Percentiles rank a stretch among this genome's conserved stretches.
These are phyloP conservation scores for Podosphaera xanthii DNA, from an alignment of 2,329 filamentous ascomycete species.

Conservation along the genomic window DNA sequence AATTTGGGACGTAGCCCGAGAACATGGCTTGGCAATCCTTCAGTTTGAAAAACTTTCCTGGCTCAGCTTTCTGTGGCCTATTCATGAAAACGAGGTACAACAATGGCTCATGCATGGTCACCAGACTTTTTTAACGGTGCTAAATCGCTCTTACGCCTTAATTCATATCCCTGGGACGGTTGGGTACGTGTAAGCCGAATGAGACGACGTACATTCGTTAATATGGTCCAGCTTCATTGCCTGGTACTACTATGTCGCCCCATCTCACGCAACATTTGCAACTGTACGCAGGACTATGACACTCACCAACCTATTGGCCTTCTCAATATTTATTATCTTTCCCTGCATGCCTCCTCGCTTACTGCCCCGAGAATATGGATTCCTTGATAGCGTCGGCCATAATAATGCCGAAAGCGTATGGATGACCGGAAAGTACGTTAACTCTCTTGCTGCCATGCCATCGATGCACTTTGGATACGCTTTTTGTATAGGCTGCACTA, in stretches of 20 bases:
- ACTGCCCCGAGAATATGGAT: conserved; percentile 25
- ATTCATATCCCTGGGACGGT: conserved; percentile 38
- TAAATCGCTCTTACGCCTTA: conserved; percentile 35
- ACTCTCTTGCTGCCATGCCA: conserved; percentile 27
- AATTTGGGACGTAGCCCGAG: conserved; percentile 31
- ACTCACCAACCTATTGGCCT: conserved; percentile 29
- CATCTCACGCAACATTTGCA: conserved; percentile 24
- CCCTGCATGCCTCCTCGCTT: conserved; percentile 29
- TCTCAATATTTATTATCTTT: conserved; percentile 27
- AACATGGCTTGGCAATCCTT: conserved; percentile 30
- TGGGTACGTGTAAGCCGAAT: conserved; percentile 20
- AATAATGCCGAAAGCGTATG: conserved; percentile 26
- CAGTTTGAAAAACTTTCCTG: conserved; percentile 28
- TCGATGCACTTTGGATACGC: conserved; percentile 31
- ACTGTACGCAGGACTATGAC: conserved; percentile 25
- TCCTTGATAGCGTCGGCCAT: conserved; percentile 26
- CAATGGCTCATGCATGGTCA: conserved; percentile 32
- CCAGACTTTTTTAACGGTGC: conserved; percentile 26
- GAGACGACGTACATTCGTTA: conserved; percentile 2
- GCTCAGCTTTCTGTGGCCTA: conserved; percentile 27
- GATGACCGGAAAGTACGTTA: conserved; percentile 27
- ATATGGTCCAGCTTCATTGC: conserved; percentile 28
- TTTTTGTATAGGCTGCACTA: conserved; percentile 27
- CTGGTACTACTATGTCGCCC: conserved; percentile 38
- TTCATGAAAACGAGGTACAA: conserved; percentile 29